Evolutionary conservation across 2,329 filamentous ascomycete species (phyloP), one percentile per base, ranked within the genome.

Genomic region (Talaromyces sp.): DNA sequence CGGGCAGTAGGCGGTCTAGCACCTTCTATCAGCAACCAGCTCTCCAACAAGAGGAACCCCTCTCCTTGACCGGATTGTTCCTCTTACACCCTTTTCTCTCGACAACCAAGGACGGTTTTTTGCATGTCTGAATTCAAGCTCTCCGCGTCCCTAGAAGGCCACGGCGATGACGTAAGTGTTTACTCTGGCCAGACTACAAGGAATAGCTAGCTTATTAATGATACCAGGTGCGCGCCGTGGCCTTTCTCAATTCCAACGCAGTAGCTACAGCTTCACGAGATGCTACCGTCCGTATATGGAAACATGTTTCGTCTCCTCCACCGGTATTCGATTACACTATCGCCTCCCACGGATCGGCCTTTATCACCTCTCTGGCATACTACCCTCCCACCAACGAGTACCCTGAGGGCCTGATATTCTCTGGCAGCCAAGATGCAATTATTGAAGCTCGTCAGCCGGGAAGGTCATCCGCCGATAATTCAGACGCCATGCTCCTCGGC

Each of bases 251-350:
- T 57, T 80, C 89, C 63, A 85, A 89, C 65, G 82, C 85, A 53
- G 81, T 96, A 63, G 79, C 96, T 66, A 96, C 95, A 22, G 92
- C 91, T 39, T 98, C 95, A 54, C 85, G 95, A 78, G 95, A 99
- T 79, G 90, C 89, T 69, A 96, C 91, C 17, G 92, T 97, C 59
- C 88, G 93, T 55, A 78, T 91, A 67, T 99, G 95, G 95, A 88
- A 86, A 66, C 86, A 87, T 62, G 81, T 84, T 28, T 84, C 85
- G 52, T 78, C 84, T 51, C 81, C 82, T 27, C 90, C 91, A 32
- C 88, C 89, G 0, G 77, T 78, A 19, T 98, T 90, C 75, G 90
- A 96, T 65, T 84, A 86, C 68, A 86, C 85, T n/a, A 88, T 97
- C 63, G 82, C 90, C 61, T 89, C 88, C 49, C 88, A 93, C 65